These are phyloP conservation scores for Moniliophthora roreri DNA, from an alignment of 1,284 basidiomycete genomes.

Conservation along the genomic window DNA sequence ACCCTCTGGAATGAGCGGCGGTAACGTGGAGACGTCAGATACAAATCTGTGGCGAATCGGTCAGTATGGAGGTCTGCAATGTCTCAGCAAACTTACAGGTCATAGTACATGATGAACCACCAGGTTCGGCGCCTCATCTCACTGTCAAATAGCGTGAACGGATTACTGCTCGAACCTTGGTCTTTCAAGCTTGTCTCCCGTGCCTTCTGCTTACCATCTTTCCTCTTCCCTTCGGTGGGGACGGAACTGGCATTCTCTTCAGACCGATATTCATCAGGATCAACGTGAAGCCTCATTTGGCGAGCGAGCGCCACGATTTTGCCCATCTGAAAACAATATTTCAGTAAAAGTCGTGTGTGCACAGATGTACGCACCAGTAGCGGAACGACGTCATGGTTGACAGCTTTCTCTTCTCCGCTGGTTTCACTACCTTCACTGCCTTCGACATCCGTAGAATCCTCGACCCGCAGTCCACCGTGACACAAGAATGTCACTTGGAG, in stretches of 20 bases:
- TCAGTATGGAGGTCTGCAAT: too few relatives aligned
- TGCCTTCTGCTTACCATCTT: constrained; percentile 8
- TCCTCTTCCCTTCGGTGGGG: neutral
- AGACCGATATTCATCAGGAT: constrained; percentile 46
- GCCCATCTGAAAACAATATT: constrained; percentile 45
- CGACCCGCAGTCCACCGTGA: constrained; percentile 27
- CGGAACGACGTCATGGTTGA: constrained; percentile 32
- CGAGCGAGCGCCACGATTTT: constrained; percentile 68
- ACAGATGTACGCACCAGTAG: constrained; percentile 31
- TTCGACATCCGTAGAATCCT: neutral
- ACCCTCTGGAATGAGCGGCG: constrained; percentile 52
- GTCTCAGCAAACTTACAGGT: constrained; percentile 57
- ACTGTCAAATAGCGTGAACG: constrained; percentile 49
- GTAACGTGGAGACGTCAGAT: constrained; percentile 62
- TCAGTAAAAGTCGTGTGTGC: constrained; percentile 3
- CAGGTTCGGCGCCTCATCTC: constrained; percentile 63
- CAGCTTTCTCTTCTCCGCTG: constrained; percentile 11
- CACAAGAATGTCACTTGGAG: constrained; percentile 55
- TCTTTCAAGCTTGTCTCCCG: constrained; percentile 16
- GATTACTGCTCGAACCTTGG: constrained; percentile 25
- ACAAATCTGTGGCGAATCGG: constrained; percentile 48
- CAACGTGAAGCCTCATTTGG: constrained; percentile 58
- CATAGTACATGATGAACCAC: constrained; percentile 76
- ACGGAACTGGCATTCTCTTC: neutral
- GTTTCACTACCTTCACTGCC: neutral